Conservation (phyloP, 2,329 filamentous ascomycete species). For the Pseudogymnoascus sp. region DNA sequence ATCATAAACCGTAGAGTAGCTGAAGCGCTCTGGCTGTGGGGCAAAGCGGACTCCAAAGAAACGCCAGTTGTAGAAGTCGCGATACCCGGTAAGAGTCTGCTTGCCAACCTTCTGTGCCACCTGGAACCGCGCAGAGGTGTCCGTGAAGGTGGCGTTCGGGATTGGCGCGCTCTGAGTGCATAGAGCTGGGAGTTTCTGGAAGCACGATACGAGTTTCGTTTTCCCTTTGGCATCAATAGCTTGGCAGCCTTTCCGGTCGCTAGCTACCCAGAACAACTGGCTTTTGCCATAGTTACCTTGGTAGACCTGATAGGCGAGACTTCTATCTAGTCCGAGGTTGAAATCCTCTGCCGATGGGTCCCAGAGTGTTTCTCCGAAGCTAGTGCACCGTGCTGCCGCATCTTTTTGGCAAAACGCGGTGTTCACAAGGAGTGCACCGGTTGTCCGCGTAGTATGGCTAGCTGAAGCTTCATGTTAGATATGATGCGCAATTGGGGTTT, state of each 20-base stretch:
- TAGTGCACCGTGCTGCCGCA: neutral
- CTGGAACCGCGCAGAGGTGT: conserved; percentile 31
- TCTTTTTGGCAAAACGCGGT: neutral
- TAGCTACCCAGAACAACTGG: conserved; percentile 21
- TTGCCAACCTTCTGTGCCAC: conserved; percentile 35
- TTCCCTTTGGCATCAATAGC: conserved; percentile 20
- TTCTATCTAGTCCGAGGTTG: conserved; percentile 12
- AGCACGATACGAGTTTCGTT: conserved; percentile 26
- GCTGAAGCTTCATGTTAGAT: neutral
- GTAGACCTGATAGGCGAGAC: conserved; percentile 17
- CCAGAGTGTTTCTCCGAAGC: conserved; percentile 1
- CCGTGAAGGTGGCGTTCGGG: conserved; percentile 26
- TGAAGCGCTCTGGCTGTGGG: conserved; percentile 20
- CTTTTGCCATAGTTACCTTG: conserved; percentile 16
- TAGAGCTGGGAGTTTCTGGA: conserved; percentile 37
- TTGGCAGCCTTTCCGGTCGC: conserved; percentile 9
- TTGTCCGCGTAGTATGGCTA: neutral
- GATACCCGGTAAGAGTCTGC: conserved; percentile 42
- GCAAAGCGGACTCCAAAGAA: conserved; percentile 24
- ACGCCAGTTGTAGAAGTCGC: conserved; percentile 45
- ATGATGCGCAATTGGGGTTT: neutral
- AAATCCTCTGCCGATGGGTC: conserved; percentile 3
- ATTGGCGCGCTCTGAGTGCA: conserved; percentile 42
- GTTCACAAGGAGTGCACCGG: neutral
- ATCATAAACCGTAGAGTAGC: conserved; percentile 40